Conservation (phyloP, 1,284 basidiomycete genomes). For the Grifola frondosa region DNA sequence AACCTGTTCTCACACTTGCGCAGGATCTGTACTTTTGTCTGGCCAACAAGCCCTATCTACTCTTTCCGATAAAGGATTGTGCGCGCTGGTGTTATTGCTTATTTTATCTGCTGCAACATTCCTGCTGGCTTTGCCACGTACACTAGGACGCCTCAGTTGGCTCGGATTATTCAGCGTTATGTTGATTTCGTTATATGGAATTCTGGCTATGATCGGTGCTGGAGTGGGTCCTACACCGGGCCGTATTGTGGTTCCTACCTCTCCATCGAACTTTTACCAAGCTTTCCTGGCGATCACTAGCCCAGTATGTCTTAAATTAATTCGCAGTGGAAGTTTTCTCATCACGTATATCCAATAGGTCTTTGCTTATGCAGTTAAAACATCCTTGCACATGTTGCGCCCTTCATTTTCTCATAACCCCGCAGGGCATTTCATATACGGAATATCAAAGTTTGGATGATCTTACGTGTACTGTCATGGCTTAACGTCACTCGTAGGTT, state of each 20-base stretch:
- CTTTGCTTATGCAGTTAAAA: slow-evolving; percentile 51
- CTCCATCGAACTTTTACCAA: slow-evolving; percentile 45
- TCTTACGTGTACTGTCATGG: not conserved
- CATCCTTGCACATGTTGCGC: not conserved
- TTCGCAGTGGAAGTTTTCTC: not conserved
- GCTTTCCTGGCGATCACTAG: slow-evolving; percentile 56
- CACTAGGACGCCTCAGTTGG: slow-evolving; percentile 46
- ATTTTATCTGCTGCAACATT: slow-evolving; percentile 47
- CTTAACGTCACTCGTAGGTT: slow-evolving; percentile 35
- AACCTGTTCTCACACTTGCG: not conserved
- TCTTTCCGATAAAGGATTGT: slow-evolving; percentile 48
- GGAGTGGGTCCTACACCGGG: slow-evolving; percentile 46
- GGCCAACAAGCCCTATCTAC: slow-evolving; percentile 51
- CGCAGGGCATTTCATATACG: slow-evolving; percentile 54
- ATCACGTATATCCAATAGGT: slow-evolving; percentile 34
- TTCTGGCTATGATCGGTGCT: slow-evolving; percentile 52
- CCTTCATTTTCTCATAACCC: not conserved
- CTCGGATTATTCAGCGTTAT: slow-evolving; percentile 43
- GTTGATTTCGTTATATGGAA: slow-evolving; percentile 42
- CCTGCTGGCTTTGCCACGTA: slow-evolving; percentile 47
- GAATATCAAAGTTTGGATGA: not conserved
- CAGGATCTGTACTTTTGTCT: slow-evolving; percentile 48
- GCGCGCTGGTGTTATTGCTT: slow-evolving; percentile 42
- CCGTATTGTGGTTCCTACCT: slow-evolving; percentile 40
- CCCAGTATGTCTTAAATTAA: slow-evolving; percentile 36